phyloP scores from a whole-genome alignment of 2,329 filamentous ascomycete genomes.

The Magnaporthiopsis rhizophila region DNA sequence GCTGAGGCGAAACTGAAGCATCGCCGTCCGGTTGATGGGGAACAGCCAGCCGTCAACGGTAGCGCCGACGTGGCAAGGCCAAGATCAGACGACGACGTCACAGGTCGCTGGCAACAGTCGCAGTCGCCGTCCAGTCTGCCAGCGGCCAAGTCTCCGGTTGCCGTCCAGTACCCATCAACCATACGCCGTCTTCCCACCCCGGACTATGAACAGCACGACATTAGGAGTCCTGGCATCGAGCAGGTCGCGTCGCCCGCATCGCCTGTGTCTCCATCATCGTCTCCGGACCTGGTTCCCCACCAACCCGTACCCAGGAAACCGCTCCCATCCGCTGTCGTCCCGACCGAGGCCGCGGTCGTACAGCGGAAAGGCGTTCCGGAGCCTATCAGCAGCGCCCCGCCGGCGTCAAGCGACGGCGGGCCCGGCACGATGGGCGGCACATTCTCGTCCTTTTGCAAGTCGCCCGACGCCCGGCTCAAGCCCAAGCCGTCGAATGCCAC shows the following conservation, averaged over 20 bases:
- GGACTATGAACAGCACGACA: conserved; percentile 37
- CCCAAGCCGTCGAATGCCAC: background rate
- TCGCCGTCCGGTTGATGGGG: background rate
- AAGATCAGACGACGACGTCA: background rate
- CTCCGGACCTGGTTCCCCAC: conserved; percentile 25
- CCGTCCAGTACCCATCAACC: background rate
- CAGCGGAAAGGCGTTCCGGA: conserved; percentile 9
- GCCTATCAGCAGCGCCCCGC: background rate
- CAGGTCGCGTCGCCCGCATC: conserved; percentile 34
- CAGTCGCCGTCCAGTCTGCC: conserved; percentile 10
- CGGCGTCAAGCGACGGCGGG: background rate
- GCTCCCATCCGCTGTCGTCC: background rate
- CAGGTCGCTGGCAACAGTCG: conserved; percentile 3
- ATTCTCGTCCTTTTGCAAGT: conserved; percentile 4
- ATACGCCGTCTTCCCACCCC: conserved; percentile 36
- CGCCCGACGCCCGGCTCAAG: conserved; percentile 2
- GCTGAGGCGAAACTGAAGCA: conserved; percentile 14
- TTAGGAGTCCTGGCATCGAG: conserved; percentile 27
- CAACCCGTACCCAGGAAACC: background rate
- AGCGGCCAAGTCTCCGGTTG: background rate
- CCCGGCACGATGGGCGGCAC: conserved; percentile 6
- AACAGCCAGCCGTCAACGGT: background rate
- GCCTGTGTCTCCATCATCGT: conserved; percentile 37
- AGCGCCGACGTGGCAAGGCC: background rate
- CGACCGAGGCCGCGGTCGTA: conserved; percentile 7